Conservation (phyloP, 2,329 filamentous ascomycete species). For the Bipolaris zeicola region DNA sequence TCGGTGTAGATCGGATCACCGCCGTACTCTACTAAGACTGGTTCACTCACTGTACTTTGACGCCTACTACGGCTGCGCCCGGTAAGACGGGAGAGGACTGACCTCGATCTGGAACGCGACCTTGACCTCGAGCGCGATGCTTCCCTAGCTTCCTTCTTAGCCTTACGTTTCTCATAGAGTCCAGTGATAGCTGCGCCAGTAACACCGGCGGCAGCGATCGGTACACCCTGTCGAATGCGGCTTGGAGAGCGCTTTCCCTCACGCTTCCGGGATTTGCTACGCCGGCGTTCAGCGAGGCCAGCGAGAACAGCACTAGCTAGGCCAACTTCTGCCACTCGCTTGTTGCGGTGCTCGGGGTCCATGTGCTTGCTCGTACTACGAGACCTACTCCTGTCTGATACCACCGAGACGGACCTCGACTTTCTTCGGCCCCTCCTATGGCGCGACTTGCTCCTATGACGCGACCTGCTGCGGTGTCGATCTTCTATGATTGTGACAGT, state of each 20-base stretch:
- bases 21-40: slow-evolving; percentile 67
- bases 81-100: slow-evolving; percentile 50
- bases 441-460: slow-evolving; percentile 45
- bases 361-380: slow-evolving; percentile 53
- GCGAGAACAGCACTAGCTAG: slow-evolving; percentile 66
- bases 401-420: slow-evolving; percentile 45
- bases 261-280: slow-evolving; percentile 63
- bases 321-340: slow-evolving; percentile 65
- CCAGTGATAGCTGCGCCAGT: slow-evolving; percentile 66
- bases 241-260: slow-evolving; percentile 61
- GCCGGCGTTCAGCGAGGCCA: slow-evolving; percentile 62
- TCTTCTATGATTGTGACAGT: slow-evolving; percentile 51
- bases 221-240: slow-evolving; percentile 61
- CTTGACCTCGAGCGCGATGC: slow-evolving; percentile 48
- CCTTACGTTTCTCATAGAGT: slow-evolving; percentile 67
- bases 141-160: slow-evolving; percentile 61
- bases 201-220: slow-evolving; percentile 65
- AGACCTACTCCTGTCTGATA: slow-evolving; percentile 35
- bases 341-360: slow-evolving; percentile 60
- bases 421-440: slow-evolving; percentile 42
- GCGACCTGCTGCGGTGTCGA: slow-evolving; percentile 46
- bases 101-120: slow-evolving; percentile 53
- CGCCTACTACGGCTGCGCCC: slow-evolving; percentile 44
- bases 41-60: slow-evolving; percentile 53
- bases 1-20: slow-evolving; percentile 66